Evolutionary conservation across 1,139 yeast genomes (phyloP).

Genomic region (Candida neerlandica): DNA sequence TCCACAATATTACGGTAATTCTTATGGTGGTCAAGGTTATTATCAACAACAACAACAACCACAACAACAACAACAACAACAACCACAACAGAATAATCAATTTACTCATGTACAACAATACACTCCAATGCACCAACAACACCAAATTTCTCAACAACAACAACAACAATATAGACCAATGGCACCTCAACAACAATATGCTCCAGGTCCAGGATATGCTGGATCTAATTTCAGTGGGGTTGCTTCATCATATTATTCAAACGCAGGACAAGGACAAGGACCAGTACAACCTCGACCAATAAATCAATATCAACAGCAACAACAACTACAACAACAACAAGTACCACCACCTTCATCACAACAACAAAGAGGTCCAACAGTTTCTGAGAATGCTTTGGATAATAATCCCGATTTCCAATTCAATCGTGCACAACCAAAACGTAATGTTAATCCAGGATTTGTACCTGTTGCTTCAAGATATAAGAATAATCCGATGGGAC

Average conservation of each 20-base stretch:
- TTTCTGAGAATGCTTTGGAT: conserved; percentile 51
- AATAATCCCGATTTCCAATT: conserved; percentile 64
- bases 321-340: conserved; percentile 14
- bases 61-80: conserved; percentile 20
- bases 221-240: neutral
- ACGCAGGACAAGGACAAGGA: conserved; percentile 10
- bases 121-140: conserved; percentile 11
- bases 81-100: conserved; percentile 23
- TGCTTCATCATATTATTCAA: conserved; percentile 2
- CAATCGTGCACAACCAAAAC: conserved; percentile 28
- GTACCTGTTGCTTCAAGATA: conserved; percentile 22
- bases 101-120: conserved; percentile 14
- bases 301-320: conserved; percentile 14
- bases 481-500: conserved; percentile 9
- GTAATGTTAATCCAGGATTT: conserved; percentile 24
- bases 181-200: conserved; percentile 15
- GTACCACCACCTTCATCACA: conserved; percentile 14
- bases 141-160: conserved; percentile 17
- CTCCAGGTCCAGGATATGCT: conserved; percentile 2
- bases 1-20: conserved; percentile 47
- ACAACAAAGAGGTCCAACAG: conserved; percentile 27
- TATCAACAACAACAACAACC: conserved; percentile 12
- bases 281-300: conserved; percentile 14
- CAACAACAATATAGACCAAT: conserved; percentile 16
- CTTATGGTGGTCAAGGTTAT: conserved; percentile 7